phyloP scores from a whole-genome alignment of 139 green algal species.

The Chlorella sp. region DNA sequence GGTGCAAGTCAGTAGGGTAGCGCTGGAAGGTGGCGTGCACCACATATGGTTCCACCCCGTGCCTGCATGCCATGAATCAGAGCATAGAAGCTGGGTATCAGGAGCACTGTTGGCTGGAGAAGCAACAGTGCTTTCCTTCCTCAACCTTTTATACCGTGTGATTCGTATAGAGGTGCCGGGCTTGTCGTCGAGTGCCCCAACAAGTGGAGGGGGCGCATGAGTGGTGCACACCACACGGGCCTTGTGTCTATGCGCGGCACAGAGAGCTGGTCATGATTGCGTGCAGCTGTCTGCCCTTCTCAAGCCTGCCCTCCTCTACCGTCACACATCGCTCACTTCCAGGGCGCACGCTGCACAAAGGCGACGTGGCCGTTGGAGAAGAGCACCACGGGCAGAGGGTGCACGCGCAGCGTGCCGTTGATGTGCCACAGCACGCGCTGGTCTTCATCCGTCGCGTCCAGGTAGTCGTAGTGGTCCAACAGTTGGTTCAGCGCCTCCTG shows the following conservation, averaged over 20 bases:
- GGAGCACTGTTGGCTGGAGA: too few species aligned
- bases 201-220: too few species aligned
- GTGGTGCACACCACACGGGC: too few species aligned
- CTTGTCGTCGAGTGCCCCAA: too few species aligned
- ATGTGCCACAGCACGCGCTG: neutral
- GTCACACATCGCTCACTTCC: constrained; percentile 9
- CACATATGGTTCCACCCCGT: constrained; percentile 40
- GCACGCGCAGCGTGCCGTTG: constrained; percentile 27
- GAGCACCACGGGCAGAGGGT: constrained; percentile 30
- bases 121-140: too few species aligned
- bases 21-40: constrained; percentile 51
- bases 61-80: neutral
- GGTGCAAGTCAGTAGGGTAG: neutral
- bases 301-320: neutral
- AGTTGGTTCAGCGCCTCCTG: constrained; percentile 36
- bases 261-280: too few species aligned
- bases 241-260: too few species aligned
- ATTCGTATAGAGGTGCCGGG: too few species aligned
- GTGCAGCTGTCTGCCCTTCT: too few species aligned
- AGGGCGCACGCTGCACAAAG: constrained; percentile 47
- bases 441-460: neutral
- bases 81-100: neutral
- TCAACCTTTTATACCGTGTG: too few species aligned
- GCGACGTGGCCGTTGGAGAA: constrained; percentile 48
- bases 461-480: neutral